These are phyloP conservation scores for Quaeritorhiza haematococci DNA, from an alignment of 371 early-diverging fungal species.

Conservation along the genomic window DNA sequence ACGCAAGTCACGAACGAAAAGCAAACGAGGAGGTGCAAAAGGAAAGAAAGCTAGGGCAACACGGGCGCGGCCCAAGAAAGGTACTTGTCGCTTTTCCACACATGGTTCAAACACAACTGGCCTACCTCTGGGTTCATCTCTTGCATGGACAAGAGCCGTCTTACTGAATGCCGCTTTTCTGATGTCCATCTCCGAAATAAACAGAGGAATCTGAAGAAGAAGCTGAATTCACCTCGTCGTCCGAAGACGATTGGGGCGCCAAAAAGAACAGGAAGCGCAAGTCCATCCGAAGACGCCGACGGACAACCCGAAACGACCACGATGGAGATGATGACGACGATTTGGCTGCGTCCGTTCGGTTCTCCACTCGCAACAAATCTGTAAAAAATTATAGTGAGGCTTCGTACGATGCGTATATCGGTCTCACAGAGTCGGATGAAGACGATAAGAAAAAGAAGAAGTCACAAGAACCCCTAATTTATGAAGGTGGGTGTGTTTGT, in stretches of 20 bases:
- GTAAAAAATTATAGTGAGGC: slow-evolving; percentile 8
- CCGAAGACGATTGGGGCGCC: slow-evolving; percentile 3
- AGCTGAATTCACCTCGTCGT: not conserved
- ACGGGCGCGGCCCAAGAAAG: not conserved
- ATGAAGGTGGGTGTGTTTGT: not conserved
- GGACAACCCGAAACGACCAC: not conserved
- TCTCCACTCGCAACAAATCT: slow-evolving; percentile 8
- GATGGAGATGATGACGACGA: not conserved
- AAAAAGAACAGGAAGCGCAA: not conserved
- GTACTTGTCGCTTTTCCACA: not conserved
- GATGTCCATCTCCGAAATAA: not conserved
- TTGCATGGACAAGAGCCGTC: not conserved
- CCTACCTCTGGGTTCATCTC: not conserved
- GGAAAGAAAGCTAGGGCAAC: not conserved
- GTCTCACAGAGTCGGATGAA: not conserved
- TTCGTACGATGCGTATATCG: slow-evolving; percentile 1
- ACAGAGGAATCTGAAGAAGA: slow-evolving; percentile 7
- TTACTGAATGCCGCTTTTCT: not conserved
- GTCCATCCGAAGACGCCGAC: not conserved
- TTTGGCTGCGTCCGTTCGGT: slow-evolving; percentile 6
- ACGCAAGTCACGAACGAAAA: slow-evolving; percentile 5
- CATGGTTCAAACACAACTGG: too few species aligned
- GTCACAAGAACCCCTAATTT: not conserved
- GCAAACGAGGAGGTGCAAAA: slow-evolving; percentile 2
- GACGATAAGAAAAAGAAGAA: slow-evolving; percentile 1